Base-by-base conservation (phyloP, 495 filamentous ascomycete species). In the Aspergillus cavernicola region DNA sequence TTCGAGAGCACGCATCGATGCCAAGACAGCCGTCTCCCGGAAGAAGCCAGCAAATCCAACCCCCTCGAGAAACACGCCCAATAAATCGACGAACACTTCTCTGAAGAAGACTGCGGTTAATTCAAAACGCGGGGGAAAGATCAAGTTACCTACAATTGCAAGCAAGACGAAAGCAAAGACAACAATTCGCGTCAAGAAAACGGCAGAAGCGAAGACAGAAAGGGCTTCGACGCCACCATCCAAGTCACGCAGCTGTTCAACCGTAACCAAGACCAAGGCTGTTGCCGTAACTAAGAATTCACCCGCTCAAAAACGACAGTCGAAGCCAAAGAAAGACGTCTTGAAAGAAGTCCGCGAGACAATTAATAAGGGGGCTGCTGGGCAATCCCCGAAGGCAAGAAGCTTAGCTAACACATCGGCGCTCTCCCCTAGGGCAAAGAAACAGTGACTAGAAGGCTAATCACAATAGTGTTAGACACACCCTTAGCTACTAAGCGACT, bases 211-310 rank as follows among this genome's bases (percentile, higher is more conserved):
- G 8, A 56, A 52, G 32, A 20, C 41, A 10, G 29, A 42, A 11
- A 60, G 45, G 41, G 45, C 37, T 13, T 40, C 28, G 15, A 50
- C 32, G 45, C 41, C 36, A 54, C 40, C 59, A 26, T 55, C 63
- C 12, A 58, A 60, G 32, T 58, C 67, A 28, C 72, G 65, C 29
- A 64, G 65, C 3, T 66, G 64, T n/a, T 69, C 67, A n/a, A 56
- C 61, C 15, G 62, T 61, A 31, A 69, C 71, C 24, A 71, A 70
- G 53, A 58, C 62, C 19, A 65, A 71, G 38, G 65, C 70, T 19
- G 50, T 66, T 15, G 61, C 64, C 28, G 54, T 59, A 26, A 61
- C 63, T 6, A 65, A 66, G 48, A 64, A 64, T 40, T 58, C 64
- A 18, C 40, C 29, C 2, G 46, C 47, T 35, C 53, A 54, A 32